A percentile compares a stretch with the other conserved stretches of the same genome.
phyloP scores from a whole-genome alignment of 331 rosid species.

The Malus hybrid region DNA sequence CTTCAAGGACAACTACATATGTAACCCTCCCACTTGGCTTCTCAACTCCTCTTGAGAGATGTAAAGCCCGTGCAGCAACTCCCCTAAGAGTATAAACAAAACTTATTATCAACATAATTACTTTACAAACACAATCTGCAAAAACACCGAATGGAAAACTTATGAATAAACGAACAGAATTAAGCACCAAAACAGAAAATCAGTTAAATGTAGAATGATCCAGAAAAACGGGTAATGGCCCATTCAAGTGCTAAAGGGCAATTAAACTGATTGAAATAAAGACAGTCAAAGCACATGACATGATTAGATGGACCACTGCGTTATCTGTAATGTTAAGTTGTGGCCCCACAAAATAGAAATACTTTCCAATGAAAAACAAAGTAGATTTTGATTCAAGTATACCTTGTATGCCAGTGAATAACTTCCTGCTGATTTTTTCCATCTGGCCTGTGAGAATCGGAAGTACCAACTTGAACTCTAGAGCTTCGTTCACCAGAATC shows the following conservation, averaged over 20 bases:
- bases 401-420: constrained; percentile 96
- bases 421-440: constrained; percentile 61
- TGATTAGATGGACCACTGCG: not conserved
- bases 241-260: not conserved
- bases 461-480: constrained; percentile 19
- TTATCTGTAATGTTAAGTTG: not conserved
- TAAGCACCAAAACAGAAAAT: too few relatives aligned
- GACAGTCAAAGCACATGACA: not conserved
- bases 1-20: constrained; percentile 92
- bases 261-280: not conserved
- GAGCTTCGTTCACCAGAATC: too few relatives aligned
- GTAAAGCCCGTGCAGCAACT: constrained; percentile 94
- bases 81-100: constrained; percentile 54
- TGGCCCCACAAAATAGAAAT: not conserved
- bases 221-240: not conserved
- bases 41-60: constrained; percentile 98
- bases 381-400: not conserved
- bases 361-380: too few relatives aligned
- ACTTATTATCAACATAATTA: not conserved
- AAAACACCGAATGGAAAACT: not conserved
- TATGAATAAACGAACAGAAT: too few relatives aligned
- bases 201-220: not conserved
- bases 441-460: constrained; percentile 62
- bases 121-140: constrained; percentile 6
- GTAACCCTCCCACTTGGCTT: constrained; percentile 99